A percentile compares a stretch with the other conserved stretches of the same genome.
phyloP scores from a whole-genome alignment of 1,284 basidiomycete genomes.

The Apiotrichum brassicae region DNA sequence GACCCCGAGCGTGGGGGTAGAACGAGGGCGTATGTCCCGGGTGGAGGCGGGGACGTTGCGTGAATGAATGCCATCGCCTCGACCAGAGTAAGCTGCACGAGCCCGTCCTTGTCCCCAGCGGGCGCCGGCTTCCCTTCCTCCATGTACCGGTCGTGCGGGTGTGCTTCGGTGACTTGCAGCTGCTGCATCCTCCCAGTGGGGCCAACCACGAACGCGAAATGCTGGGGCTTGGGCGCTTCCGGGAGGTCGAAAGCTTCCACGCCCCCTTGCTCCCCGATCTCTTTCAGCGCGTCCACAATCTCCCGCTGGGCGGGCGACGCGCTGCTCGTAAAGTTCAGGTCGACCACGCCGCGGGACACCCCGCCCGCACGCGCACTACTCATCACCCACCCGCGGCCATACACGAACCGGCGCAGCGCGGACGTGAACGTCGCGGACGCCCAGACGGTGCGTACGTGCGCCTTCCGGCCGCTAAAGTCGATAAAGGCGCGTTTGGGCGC shows the following conservation, averaged over 20 bases:
- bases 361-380: neutral
- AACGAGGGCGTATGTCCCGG: slow-evolving; percentile 21
- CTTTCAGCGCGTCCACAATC: slow-evolving; percentile 12
- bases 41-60: slow-evolving; percentile 22
- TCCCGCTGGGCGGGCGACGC: slow-evolving; percentile 15
- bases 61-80: slow-evolving; percentile 30
- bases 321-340: slow-evolving; percentile 24
- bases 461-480: slow-evolving; percentile 14
- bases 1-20: slow-evolving; percentile 26
- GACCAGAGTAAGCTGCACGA: slow-evolving; percentile 5
- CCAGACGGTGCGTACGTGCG: slow-evolving; percentile 26
- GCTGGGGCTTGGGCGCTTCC: slow-evolving; percentile 9
- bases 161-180: neutral
- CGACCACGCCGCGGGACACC: slow-evolving; percentile 12
- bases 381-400: slow-evolving; percentile 29
- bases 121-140: neutral
- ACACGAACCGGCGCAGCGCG: slow-evolving; percentile 20
- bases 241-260: neutral
- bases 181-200: slow-evolving; percentile 13
- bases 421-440: slow-evolving; percentile 23
- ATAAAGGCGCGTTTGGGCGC: neutral
- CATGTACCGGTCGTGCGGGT: neutral
- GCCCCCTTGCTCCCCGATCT: slow-evolving; percentile 5
- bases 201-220: slow-evolving; percentile 24
- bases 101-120: neutral